Percentiles rank a stretch among this genome's conserved stretches.
These are phyloP conservation scores for Clonostachys byssicola DNA, from an alignment of 2,329 filamentous ascomycete genomes.

Conservation along the genomic window DNA sequence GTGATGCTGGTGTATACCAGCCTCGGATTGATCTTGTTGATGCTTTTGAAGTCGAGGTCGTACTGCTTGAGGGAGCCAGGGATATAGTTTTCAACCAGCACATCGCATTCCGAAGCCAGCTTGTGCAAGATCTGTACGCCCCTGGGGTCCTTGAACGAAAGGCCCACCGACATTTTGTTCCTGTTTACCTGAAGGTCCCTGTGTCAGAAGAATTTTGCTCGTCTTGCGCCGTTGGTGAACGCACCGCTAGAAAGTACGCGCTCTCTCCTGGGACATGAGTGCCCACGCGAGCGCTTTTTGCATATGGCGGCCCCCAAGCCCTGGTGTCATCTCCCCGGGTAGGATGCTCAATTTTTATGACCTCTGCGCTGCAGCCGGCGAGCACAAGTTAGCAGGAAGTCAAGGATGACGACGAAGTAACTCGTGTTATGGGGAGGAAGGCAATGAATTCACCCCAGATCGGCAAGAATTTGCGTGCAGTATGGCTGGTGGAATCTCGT, in stretches of 20 bases:
- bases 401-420: too few species aligned
- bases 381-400: too few species aligned
- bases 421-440: not conserved
- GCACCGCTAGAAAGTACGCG: conserved; percentile 90
- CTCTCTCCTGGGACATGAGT: conserved; percentile 77
- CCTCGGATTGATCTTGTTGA: conserved; percentile 76
- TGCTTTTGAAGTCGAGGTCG: conserved; percentile 77
- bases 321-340: conserved; percentile 87
- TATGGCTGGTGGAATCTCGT: conserved; percentile 63
- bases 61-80: conserved; percentile 90
- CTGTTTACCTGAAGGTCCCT: conserved; percentile 68
- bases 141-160: conserved; percentile 83
- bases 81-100: conserved; percentile 95
- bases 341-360: conserved; percentile 97
- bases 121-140: conserved; percentile 86
- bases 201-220: not conserved
- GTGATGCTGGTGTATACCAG: conserved; percentile 96
- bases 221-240: conserved; percentile 4
- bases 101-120: conserved; percentile 79
- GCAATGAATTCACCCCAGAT: conserved; percentile 70
- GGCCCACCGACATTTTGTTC: conserved; percentile 90
- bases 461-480: conserved; percentile 93
- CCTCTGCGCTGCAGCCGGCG: conserved; percentile 41
- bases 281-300: conserved; percentile 58
- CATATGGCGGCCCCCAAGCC: conserved; percentile 95